A percentile compares a stretch with the other conserved stretches of the same genome.
phyloP scores from a whole-genome alignment of 305 asterid species.

The Solanum hybrid region DNA sequence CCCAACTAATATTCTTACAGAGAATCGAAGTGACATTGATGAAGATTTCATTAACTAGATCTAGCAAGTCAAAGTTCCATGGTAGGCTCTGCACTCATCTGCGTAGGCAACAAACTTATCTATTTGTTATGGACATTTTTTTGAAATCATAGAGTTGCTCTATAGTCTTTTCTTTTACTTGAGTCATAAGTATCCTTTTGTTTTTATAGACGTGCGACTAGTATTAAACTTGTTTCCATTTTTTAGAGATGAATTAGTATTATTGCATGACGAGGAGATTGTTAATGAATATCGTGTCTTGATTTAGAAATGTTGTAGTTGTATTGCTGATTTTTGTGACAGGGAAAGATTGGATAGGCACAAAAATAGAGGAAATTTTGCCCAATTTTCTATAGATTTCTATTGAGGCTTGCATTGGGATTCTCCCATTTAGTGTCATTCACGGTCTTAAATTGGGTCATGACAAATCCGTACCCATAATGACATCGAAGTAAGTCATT shows the following conservation, averaged over 20 bases:
- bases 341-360: not conserved
- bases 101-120: not conserved
- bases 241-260: not conserved
- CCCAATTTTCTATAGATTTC: not conserved
- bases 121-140: not conserved
- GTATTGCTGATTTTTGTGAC: not conserved
- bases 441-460: not conserved
- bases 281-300: not conserved
- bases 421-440: not conserved
- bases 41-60: not conserved
- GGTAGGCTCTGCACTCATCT: not conserved
- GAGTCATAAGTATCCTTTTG: not conserved
- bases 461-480: not conserved
- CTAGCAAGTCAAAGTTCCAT: not conserved
- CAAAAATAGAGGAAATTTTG: not conserved
- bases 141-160: not conserved
- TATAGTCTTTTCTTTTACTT: not conserved
- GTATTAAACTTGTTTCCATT: not conserved
- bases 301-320: not conserved
- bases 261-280: not conserved
- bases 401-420: not conserved
- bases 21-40: not conserved
- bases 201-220: not conserved
- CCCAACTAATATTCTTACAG: not conserved
- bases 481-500: not conserved